Base-by-base conservation (phyloP, 768 basidiomycete species). In the Lactifluus pinguis region DNA sequence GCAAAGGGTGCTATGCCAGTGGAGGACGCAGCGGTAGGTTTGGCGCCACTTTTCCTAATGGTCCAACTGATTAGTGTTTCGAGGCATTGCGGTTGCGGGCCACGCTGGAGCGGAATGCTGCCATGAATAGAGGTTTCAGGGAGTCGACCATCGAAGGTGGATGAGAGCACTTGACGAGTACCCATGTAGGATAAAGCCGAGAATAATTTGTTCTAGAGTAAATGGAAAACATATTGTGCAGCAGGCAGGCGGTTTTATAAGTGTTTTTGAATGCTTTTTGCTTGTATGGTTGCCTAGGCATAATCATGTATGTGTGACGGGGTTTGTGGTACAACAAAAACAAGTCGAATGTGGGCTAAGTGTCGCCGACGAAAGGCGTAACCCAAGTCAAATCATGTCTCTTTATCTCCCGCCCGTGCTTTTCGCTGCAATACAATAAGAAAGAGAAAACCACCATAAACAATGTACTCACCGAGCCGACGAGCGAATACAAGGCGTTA, bases 1-100 rank as follows among this genome's bases (percentile, higher is more conserved):
- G 91, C 90, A 2, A 92, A 92, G 72, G 89, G 89, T 3, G 88
- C 89, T 0, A 71, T 89, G 64, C 78, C 86, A 53, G 86, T 86
- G 0, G 90, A 92, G 71, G 90, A 92, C 71, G 88, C 86, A 54
- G 88, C 89, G 53, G 89, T 89, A 71, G 25, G 84, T 76, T 45
- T 10, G 21, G 17, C 14, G 11, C 25, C n/a, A 48, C 2, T 50
- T 49, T 13, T 39, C 32, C n/a, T 48, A 7, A 41, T 32, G 30
- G 44, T 63, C 15, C 55, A 48, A 11, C 25, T 48, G 2, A 61
- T 42, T 39, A 19, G 45, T 52, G 8, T 30, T 52, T 6, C 54
- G 45, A 90, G 89, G 89, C 86, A 6, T 75, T 85, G 56, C 79
- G 89, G 58, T 71, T 92, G 60, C 79, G 84, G 63, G 87, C 87